phyloP scores from a whole-genome alignment of 768 basidiomycete species.

The Lyophyllum shimeji region DNA sequence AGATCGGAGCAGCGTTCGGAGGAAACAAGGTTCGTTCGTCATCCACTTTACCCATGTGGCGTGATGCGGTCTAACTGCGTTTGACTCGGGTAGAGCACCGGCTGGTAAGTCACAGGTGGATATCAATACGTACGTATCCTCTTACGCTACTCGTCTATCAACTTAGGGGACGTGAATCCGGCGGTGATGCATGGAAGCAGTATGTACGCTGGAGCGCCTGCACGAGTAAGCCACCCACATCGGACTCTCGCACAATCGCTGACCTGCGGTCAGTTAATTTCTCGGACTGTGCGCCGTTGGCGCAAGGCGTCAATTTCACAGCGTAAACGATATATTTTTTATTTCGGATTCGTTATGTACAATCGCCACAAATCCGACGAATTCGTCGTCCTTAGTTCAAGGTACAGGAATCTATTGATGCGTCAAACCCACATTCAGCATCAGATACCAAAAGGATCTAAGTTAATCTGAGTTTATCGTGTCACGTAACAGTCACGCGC shows the following conservation, averaged over 20 bases:
- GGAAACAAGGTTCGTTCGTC: conserved; percentile 77
- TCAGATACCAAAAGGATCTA: not conserved
- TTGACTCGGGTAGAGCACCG: conserved; percentile 60
- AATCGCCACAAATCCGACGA: conserved; percentile 11
- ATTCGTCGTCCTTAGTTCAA: not conserved
- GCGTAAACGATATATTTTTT: conserved; percentile 26
- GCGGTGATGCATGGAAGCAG: conserved; percentile 99
- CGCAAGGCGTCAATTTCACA: conserved; percentile 89
- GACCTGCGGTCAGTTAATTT: conserved; percentile 65
- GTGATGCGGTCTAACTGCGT: conserved; percentile 17
- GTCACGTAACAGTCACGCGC: not conserved
- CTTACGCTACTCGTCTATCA: conserved; percentile 13
- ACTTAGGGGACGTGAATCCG: conserved; percentile 88
- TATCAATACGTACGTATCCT: conserved; percentile 1
- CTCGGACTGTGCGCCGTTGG: conserved; percentile 84
- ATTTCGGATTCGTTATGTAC: conserved; percentile 3
- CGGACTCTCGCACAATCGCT: conserved; percentile 1
- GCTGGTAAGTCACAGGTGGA: conserved; percentile 54
- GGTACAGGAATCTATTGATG: conserved; percentile 7
- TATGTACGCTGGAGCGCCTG: conserved; percentile 92
- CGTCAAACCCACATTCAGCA: conserved; percentile 4
- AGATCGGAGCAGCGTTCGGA: conserved; percentile 84
- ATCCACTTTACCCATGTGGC: conserved; percentile 14
- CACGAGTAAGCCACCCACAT: conserved; percentile 46
- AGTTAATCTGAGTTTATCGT: conserved; percentile 1